Conservation (phyloP, 1,284 basidiomycete genomes). For the Cryptococcus jaspeensis region DNA sequence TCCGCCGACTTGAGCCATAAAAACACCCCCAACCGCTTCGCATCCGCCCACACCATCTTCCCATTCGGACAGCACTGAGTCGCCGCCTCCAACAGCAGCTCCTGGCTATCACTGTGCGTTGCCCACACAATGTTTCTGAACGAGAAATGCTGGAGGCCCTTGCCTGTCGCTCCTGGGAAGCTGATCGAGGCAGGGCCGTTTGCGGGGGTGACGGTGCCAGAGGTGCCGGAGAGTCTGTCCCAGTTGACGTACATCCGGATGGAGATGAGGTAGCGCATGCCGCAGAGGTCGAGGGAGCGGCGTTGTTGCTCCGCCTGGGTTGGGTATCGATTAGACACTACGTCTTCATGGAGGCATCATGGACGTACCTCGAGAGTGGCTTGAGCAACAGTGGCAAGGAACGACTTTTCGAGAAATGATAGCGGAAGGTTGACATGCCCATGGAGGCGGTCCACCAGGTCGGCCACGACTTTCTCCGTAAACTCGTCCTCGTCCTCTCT, state of each 20-base stretch:
- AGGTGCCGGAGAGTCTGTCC: constrained; percentile 22
- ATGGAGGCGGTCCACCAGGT: constrained; percentile 66
- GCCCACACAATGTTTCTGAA: constrained; percentile 95
- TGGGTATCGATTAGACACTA: neutral
- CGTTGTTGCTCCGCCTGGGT: constrained; percentile 77
- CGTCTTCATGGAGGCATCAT: neutral
- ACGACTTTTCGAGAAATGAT: constrained; percentile 71
- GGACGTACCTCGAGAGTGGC: constrained; percentile 74
- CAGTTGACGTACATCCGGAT: constrained; percentile 60
- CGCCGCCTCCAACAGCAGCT: constrained; percentile 70
- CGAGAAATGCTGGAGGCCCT: constrained; percentile 58
- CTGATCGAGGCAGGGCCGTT: neutral
- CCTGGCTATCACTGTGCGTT: constrained; percentile 88
- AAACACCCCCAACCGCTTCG: constrained; percentile 78
- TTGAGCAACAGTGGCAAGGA: constrained; percentile 76
- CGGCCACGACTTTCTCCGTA: constrained; percentile 61
- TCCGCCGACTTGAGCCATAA: constrained; percentile 82
- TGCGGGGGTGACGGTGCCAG: constrained; percentile 25
- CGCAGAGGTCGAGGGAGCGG: constrained; percentile 81
- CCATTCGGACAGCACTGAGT: constrained; percentile 65
- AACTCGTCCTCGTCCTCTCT: constrained; percentile 62
- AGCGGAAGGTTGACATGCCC: constrained; percentile 65
- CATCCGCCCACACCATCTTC: constrained; percentile 85
- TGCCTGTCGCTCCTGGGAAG: neutral
- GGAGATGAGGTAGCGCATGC: constrained; percentile 83